Evolutionary conservation across 164 flowering plant species (phyloP), one percentile per base, ranked within the genome.

Genomic region (Sedum album): DNA sequence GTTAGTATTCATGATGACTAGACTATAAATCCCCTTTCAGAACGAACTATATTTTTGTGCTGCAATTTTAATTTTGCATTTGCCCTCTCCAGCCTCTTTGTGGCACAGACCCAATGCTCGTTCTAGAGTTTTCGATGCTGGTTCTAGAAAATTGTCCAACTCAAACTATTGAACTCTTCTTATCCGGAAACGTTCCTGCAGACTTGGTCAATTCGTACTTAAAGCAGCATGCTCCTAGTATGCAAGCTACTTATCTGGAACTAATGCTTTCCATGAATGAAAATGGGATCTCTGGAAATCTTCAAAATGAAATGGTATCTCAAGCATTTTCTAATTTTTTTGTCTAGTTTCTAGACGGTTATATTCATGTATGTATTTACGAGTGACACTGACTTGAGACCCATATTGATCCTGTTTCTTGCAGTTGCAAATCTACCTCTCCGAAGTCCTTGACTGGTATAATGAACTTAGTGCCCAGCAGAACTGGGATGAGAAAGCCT

Each of bases 391-490:
- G 62, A 28, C 33, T 57, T 28, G n/a, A 20, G 28, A 42, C 42
- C 2, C n/a, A 18, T 55, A 60, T 41, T 60, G 9, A 18, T 49
- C 33, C 1, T 64, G 11, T 70, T 23, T 41, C 0, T 70, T 65
- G 61, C 69, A 95, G 99, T 89, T 95, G 69, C 99, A 95, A 90
- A 84, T 93, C 61, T 95, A 95, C 82, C 95, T 95, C n/a, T 90
- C 89, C 0, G 97, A 95, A 79, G 97, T 92, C 62, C 96, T 92
- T 76, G 97, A 95, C 11, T 90, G 88, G 90, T 73, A 92, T 73
- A 75, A 79, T 6, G 89, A 89, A 60, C 77, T 85, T 60, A 78
- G 57, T 71, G 73, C 89, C 74, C 89, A 90, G 62, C 79, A 84
- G 48, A 83, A 83, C 51, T 95, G 99, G 99, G 90, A 89, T 69